Evolutionary conservation across 352 stramenopile genomes (phyloP).

Genomic region (Phytophthora boehmeriae): DNA sequence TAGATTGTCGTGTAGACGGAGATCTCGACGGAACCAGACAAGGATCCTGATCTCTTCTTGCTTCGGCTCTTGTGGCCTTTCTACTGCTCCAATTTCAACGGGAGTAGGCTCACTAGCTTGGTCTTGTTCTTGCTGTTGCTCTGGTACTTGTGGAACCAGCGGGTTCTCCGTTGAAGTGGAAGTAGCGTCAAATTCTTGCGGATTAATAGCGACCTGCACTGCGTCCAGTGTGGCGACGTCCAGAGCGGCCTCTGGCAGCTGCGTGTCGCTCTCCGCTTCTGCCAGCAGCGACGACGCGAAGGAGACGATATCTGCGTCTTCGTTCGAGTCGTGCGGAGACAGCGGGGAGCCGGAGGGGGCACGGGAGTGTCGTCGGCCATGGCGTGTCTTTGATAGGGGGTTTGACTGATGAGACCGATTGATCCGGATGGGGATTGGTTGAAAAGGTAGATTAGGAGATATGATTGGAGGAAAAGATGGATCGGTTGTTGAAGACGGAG

Average conservation of each 20-base stretch:
- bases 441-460: no score
- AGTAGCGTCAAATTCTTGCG: constrained; percentile 2
- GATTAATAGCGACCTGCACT: constrained; percentile 41
- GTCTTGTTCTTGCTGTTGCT: neutral
- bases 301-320: constrained; percentile 44
- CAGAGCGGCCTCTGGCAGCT: constrained; percentile 29
- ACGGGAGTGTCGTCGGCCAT: constrained; percentile 1
- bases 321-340: constrained; percentile 13
- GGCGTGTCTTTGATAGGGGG: no score
- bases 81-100: constrained; percentile 7
- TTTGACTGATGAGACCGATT: no score
- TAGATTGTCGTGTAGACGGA: constrained; percentile 97
- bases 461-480: no score
- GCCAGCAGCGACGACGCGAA: constrained; percentile 50
- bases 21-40: constrained; percentile 96
- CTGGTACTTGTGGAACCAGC: neutral
- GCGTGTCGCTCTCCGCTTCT: constrained; percentile 32
- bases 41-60: constrained; percentile 48
- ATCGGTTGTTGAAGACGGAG: no score
- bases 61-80: neutral
- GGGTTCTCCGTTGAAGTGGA: neutral
- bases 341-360: neutral
- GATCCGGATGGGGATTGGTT: no score
- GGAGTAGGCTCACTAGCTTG: constrained; percentile 3
- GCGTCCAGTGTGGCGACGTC: constrained; percentile 47